Conservation (phyloP, 2,329 filamentous ascomycete species). For the Diaporthe longicolla region DNA sequence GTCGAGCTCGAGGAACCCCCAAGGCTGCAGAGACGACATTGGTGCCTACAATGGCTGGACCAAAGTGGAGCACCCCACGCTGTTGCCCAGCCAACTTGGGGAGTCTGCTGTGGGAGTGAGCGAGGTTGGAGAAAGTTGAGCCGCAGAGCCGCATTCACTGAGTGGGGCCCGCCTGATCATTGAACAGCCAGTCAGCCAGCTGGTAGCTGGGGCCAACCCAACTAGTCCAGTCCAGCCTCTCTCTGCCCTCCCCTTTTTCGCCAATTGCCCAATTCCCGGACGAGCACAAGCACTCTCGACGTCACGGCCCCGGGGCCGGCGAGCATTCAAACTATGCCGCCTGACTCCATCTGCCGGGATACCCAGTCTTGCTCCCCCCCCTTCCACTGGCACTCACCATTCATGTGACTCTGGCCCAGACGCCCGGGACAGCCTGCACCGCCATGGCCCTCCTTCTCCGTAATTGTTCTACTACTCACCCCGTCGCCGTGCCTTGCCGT, state of each 20-base stretch:
- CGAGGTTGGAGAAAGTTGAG: neutral
- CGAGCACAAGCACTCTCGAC: neutral
- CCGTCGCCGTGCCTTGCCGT: conserved; percentile 1
- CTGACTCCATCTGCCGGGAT: conserved; percentile 1
- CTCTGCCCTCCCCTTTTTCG: neutral
- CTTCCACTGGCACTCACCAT: neutral
- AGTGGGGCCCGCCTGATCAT: neutral
- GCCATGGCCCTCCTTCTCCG: conserved; percentile 9
- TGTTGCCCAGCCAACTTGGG: conserved; percentile 15
- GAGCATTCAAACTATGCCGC: neutral
- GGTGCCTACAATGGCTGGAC: conserved; percentile 3
- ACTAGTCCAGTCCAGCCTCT: neutral
- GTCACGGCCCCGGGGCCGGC: neutral
- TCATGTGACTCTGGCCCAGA: conserved; percentile 20
- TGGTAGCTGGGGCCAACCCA: neutral
- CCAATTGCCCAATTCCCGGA: conserved; percentile 6
- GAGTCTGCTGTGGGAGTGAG: neutral
- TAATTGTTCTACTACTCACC: conserved; percentile 17
- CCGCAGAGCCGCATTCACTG: conserved; percentile 27
- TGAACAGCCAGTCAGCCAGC: conserved; percentile 20
- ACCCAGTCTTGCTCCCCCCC: neutral
- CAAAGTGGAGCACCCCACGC: neutral
- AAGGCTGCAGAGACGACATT: conserved; percentile 30
- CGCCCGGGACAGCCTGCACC: neutral
- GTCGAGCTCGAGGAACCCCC: neutral